These are phyloP conservation scores for Cytospora schulzeri DNA, from an alignment of 2,329 filamentous ascomycete species.

Conservation along the genomic window DNA sequence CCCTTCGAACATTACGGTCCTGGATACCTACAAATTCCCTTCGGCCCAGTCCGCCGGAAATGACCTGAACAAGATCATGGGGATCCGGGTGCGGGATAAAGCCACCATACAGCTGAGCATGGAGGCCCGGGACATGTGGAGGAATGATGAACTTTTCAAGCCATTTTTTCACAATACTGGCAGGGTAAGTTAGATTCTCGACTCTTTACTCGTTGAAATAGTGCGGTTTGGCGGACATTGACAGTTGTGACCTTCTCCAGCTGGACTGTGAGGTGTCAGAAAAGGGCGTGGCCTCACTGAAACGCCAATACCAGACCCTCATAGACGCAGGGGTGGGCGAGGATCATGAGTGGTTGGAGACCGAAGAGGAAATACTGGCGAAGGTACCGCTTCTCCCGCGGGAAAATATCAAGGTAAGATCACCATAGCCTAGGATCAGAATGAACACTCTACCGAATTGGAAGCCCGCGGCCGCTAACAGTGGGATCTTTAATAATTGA, in stretches of 20 bases:
- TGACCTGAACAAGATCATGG: conserved; percentile 52
- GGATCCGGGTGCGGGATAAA: conserved; percentile 38
- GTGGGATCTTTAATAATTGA: too few relatives aligned
- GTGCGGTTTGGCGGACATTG: conserved; percentile 25
- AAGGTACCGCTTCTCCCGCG: conserved; percentile 43
- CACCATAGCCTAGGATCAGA: fast-evolving
- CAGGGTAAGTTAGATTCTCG: conserved; percentile 35
- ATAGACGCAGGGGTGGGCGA: conserved; percentile 42
- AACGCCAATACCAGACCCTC: conserved; percentile 40
- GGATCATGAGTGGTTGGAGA: conserved; percentile 46
- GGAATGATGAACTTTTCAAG: conserved; percentile 45
- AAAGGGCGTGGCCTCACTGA: conserved; percentile 38
- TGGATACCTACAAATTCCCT: conserved; percentile 49
- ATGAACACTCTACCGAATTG: conserved; percentile 5
- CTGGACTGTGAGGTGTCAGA: conserved; percentile 39
- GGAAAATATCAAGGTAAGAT: conserved; percentile 42
- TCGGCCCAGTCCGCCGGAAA: conserved; percentile 49
- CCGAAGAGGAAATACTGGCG: conserved; percentile 45
- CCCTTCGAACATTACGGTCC: conserved; percentile 46
- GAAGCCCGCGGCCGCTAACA: not conserved
- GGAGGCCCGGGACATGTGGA: conserved; percentile 44
- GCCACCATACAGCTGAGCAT: conserved; percentile 38
- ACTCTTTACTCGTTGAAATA: conserved; percentile 5
- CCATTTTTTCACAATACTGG: conserved; percentile 49
- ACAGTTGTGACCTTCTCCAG: not conserved